Evolutionary conservation across 805 yeast genomes (phyloP), one percentile per base, ranked within the genome.

Genomic region (Kluyveromyces wickerhamii): DNA sequence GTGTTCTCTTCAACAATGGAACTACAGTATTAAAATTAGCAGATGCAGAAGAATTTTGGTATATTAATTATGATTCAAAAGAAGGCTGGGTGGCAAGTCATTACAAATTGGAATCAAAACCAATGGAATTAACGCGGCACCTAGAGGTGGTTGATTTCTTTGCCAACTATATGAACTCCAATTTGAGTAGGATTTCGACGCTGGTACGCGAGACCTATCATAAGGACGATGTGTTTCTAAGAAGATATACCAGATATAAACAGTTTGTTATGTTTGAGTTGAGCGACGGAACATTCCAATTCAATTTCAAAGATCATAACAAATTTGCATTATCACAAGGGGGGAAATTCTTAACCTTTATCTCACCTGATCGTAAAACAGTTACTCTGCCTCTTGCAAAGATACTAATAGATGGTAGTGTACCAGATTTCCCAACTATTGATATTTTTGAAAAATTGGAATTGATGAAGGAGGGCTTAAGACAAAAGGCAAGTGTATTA

Each of bases 221-320:
- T 47, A 69, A 71, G 40, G 84, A 77, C 44, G 76, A 74, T 40
- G 79, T 84, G 9, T 87, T 82, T 56, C 67, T 89, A 44, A 77
- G 92, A 64, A 72, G 94, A 48, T 86, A 83, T 54, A 75, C 85
- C 16, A 77, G 97, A 57, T 77, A 79, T 35, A 72, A 77, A 29
- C 79, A 77, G 42, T 85, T 74, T 55, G 85, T 88, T 37, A 82
- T 88, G 94, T 92, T 92, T 64, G 89, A 86, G 57, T 63, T 92
- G 65, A 84, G 94, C 52, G 85, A 87, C 53, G 96, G 95, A 14
- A 79, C 86, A 27, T 77, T 83, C 59, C 98, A 92, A 59, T 88
- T 88, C 65, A 92, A 92, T 62, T 92, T 92, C 63, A 81, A 81
- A 57, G 97, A 92, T 61, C 98, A 92, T 54, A 88, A 82, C 60